Percentiles rank a stretch among this genome's conserved stretches.
phyloP scores from a whole-genome alignment of 768 basidiomycete genomes.

The Kwoniella dendrophila region DNA sequence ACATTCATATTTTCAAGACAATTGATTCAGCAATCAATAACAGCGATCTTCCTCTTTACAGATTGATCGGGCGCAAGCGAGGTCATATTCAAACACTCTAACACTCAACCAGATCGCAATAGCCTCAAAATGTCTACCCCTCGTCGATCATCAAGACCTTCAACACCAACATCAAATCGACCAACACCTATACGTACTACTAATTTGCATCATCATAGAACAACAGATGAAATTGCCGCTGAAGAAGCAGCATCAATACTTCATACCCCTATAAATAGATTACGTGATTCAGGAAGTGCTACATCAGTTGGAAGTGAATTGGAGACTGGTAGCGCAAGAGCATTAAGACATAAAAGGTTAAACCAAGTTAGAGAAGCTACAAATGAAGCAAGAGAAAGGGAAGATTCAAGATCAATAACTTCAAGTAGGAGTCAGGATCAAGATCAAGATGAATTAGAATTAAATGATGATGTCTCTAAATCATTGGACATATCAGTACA shows the following conservation, averaged over 20 bases:
- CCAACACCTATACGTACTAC: slow-evolving; percentile 21
- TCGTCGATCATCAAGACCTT: slow-evolving; percentile 18
- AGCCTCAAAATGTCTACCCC: slow-evolving; percentile 27
- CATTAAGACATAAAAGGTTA: slow-evolving; percentile 13
- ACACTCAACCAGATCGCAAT: background rate
- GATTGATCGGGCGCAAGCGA: too few relatives aligned
- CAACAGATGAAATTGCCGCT: slow-evolving; percentile 38
- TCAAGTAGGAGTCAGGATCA: slow-evolving; percentile 8
- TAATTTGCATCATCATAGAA: slow-evolving; percentile 29
- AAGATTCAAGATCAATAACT: background rate
- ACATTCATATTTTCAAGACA: too few relatives aligned
- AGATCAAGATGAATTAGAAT: slow-evolving; percentile 6
- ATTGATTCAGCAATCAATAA: too few relatives aligned
- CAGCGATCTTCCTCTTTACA: too few relatives aligned
- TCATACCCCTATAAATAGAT: slow-evolving; percentile 1
- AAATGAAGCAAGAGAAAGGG: slow-evolving; percentile 5
- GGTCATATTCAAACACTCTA: background rate
- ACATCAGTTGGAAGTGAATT: background rate
- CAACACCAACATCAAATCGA: slow-evolving; percentile 13
- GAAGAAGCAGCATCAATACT: slow-evolving; percentile 33
- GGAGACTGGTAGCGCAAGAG: slow-evolving; percentile 16
- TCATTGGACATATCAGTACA: background rate
- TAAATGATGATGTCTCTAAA: slow-evolving; percentile 3
- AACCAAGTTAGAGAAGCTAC: slow-evolving; percentile 11
- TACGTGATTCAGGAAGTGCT: background rate